Percentiles rank a stretch among this genome's conserved stretches.
phyloP scores from a whole-genome alignment of 2,329 filamentous ascomycete genomes.

The Fusarium ambrosium region DNA sequence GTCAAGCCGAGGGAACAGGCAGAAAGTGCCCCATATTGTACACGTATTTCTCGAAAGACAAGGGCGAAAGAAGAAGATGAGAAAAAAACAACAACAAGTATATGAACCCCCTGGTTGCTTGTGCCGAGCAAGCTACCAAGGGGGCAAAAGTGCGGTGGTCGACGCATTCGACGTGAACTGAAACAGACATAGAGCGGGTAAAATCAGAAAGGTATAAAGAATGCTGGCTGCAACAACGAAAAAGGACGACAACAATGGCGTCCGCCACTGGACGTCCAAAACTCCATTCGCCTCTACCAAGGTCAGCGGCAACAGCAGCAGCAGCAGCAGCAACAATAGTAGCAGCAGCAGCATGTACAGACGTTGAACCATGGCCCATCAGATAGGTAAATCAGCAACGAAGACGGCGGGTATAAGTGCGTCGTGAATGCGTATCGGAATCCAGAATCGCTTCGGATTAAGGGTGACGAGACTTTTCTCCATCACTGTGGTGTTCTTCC shows the following conservation, averaged over 20 bases:
- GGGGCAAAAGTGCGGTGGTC: conserved; percentile 8
- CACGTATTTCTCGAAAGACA: conserved; percentile 38
- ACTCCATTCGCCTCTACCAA: conserved; percentile 47
- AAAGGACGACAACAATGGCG: conserved; percentile 34
- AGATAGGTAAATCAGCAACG: conserved; percentile 37
- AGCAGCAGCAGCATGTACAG: conserved; percentile 38
- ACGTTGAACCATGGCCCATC: conserved; percentile 34
- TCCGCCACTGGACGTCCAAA: conserved; percentile 38
- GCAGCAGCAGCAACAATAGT: neutral
- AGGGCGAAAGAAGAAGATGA: conserved; percentile 29
- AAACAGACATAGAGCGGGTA: conserved; percentile 21
- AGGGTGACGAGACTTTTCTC: conserved; percentile 46
- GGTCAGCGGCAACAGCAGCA: conserved; percentile 14
- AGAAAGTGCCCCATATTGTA: conserved; percentile 41
- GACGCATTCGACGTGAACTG: conserved; percentile 27
- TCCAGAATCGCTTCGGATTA: conserved; percentile 42
- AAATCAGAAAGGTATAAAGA: conserved; percentile 37
- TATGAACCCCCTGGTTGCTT: conserved; percentile 11
- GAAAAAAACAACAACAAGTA: conserved; percentile 33
- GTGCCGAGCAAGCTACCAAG: conserved; percentile 21
- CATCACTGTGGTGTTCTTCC: conserved; percentile 54
- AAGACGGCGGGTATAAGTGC: conserved; percentile 51
- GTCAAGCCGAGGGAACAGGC: conserved; percentile 24
- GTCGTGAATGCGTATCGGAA: conserved; percentile 50
- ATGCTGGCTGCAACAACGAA: conserved; percentile 25